Evolutionary conservation across 208 protist genomes (phyloP), one percentile per base, ranked within the genome.

Genomic region (Leishmania arabica): DNA sequence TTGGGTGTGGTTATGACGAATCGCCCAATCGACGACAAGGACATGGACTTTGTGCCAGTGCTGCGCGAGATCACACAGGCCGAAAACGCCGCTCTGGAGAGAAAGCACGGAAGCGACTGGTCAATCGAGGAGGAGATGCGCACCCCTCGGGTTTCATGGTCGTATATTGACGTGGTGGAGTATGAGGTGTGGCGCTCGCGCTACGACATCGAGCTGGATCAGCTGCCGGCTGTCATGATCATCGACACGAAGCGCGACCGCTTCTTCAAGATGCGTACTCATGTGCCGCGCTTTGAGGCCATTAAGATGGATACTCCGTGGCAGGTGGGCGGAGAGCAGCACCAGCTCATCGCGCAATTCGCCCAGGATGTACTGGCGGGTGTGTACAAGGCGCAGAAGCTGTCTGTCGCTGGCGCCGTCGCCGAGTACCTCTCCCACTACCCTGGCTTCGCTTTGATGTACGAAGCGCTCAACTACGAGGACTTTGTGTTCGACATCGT

Each of bases 191-290:
- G 93, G 92, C 88, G 72, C 47, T 77, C 54, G 71, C 88, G 88
- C 78, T 95, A 96, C 86, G 82, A 87, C 70, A 84, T 98, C 37
- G 76, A 85, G 56, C 11, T 74, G 70, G 70, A 85, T 15, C 87
- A 96, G 47, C 78, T 96, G 54, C 95, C 95, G 8, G 89, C 92
- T n/a, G 80, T 98, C 51, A 2, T 98, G 56, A 86, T 96, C 51
- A 87, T 96, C 42, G 95, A 97, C 84, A 87, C 91, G 34, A 78
- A 86, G 68, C 91, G 91, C 19, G 85, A 96, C 60, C 90, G 92
- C 51, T 81, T 95, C 58, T 97, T 89, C 84, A 89, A 91, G 47
- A 83, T 92, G 74, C 79, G 88, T 80, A 93, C 77, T 5, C 89
- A 86, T 65, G 80, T 88, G 9, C 92, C 89, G 27, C 80, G 72